These are phyloP conservation scores for Dactylellina cionopaga DNA, from an alignment of 2,329 filamentous ascomycete species.

Conservation along the genomic window DNA sequence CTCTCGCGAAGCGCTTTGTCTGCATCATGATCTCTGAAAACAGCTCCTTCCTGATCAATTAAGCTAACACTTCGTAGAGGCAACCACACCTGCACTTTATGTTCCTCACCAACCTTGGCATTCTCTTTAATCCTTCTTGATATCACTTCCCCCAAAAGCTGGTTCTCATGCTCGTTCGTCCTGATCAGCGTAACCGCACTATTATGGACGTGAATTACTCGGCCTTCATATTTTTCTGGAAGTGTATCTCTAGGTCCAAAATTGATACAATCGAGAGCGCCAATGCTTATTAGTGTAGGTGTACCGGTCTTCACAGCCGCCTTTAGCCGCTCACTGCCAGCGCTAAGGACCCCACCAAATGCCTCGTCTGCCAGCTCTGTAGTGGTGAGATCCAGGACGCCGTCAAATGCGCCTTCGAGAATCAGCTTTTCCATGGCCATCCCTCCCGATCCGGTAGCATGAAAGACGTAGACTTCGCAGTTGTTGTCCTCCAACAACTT, in stretches of 20 bases:
- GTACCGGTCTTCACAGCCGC: conserved; percentile 69
- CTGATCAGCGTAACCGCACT: conserved; percentile 73
- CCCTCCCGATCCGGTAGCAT: conserved; percentile 75
- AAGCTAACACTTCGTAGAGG: conserved; percentile 71
- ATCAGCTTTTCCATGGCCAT: conserved; percentile 75
- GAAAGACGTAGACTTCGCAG: conserved; percentile 69
- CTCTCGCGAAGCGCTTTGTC: conserved; percentile 64
- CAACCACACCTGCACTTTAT: conserved; percentile 68
- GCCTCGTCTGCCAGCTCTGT: conserved; percentile 74
- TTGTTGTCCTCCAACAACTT: conserved; percentile 64
- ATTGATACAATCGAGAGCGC: conserved; percentile 66
- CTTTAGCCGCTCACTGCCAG: conserved; percentile 68
- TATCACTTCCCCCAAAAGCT: conserved; percentile 68
- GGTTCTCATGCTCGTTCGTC: conserved; percentile 69
- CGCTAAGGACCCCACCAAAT: conserved; percentile 72
- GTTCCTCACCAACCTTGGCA: conserved; percentile 59
- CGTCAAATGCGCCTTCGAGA: conserved; percentile 69
- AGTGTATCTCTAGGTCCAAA: conserved; percentile 70
- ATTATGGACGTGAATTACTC: conserved; percentile 73
- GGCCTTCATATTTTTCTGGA: conserved; percentile 66
- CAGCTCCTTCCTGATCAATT: conserved; percentile 66
- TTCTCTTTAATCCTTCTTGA: conserved; percentile 64
- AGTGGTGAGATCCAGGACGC: conserved; percentile 76
- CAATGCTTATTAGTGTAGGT: conserved; percentile 67
- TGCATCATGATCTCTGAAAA: conserved; percentile 67